Conservation (phyloP, 495 filamentous ascomycete genomes). For the Penicillium tannophilum region DNA sequence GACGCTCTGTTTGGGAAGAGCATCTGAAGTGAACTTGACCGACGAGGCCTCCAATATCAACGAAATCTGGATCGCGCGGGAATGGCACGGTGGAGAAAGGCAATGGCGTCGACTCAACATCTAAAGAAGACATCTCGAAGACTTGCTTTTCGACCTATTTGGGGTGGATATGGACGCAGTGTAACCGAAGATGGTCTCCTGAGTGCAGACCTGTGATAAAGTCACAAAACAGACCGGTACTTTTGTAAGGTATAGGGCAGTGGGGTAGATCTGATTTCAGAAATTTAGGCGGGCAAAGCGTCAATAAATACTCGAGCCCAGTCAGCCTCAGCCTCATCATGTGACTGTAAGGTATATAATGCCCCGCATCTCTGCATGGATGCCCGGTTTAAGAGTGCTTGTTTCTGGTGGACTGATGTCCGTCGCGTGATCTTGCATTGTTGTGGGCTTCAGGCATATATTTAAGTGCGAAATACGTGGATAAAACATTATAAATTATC, state of each 20-base stretch:
- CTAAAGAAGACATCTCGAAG: background rate
- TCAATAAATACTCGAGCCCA: background rate
- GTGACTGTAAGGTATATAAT: background rate
- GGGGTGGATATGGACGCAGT: background rate
- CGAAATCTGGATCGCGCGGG: conserved; percentile 1
- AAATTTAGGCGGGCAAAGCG: background rate
- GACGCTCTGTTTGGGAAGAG: background rate
- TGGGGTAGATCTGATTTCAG: background rate
- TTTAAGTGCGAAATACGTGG: background rate
- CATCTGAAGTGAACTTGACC: background rate
- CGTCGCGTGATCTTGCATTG: background rate
- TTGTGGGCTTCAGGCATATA: background rate
- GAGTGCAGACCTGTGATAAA: background rate
- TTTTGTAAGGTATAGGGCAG: background rate
- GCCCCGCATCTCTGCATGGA: conserved; percentile 3
- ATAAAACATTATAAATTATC: background rate
- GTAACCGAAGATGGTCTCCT: background rate
- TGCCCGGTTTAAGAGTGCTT: background rate
- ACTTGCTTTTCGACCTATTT: background rate
- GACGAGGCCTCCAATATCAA: background rate
- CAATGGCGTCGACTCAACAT: background rate
- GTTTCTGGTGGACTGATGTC: background rate
- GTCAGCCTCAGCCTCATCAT: conserved; percentile 4
- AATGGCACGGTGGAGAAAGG: background rate
- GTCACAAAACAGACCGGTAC: background rate